Evolutionary conservation across 371 early-diverging fungal species (phyloP), one percentile per base, ranked within the genome.

Genomic region (Caulochytrium protostelioides): DNA sequence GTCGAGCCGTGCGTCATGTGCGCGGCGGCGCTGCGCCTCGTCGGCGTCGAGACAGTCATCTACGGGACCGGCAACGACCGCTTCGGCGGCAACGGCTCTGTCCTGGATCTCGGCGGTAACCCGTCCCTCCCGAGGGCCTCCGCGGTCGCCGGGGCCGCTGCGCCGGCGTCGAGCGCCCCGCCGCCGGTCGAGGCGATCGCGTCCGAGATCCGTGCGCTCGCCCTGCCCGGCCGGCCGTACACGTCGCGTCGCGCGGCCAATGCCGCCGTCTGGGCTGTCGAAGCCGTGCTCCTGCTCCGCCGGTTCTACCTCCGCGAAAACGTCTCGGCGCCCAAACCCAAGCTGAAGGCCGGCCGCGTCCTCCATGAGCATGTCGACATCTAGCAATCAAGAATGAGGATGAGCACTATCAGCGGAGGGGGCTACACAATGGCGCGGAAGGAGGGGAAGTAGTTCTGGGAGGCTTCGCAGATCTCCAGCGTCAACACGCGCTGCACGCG

Each of bases 1-100:
- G 89, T 98, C 1, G 98, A 97, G 55, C 98, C 99, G 2, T 98
- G 99, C 52, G 68, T 97, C 3, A 98, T 97, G 99, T 98, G 97
- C 42, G 83, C 89, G 3, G 72, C 84, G 27, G 87, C 94, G 4
- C 47, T 97, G 37, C 55, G 89, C 17, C 76, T 76, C 35, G 39
- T 68, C 45, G 54, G 68, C 2, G 69, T 92, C 10, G 60, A 74
- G 2, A 59, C 68, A 14, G 90, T 89, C 2, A 77, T 74, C 38
- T 91, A 65, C 58, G 92, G 92, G 1, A 79, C 82, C 44, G 67
- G 72, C 2, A 94, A 94, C 46, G 92, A 94, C 13, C 69, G 83
- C 36, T 94, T 94, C 63, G 95, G 95, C 18, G 95, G 95, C 4
- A 79, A 81, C 48, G 94, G 85, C 10, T 78, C 81, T 0, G 85